Base-by-base conservation (phyloP, 257 asterid species). In the Cinchona pubescens region DNA sequence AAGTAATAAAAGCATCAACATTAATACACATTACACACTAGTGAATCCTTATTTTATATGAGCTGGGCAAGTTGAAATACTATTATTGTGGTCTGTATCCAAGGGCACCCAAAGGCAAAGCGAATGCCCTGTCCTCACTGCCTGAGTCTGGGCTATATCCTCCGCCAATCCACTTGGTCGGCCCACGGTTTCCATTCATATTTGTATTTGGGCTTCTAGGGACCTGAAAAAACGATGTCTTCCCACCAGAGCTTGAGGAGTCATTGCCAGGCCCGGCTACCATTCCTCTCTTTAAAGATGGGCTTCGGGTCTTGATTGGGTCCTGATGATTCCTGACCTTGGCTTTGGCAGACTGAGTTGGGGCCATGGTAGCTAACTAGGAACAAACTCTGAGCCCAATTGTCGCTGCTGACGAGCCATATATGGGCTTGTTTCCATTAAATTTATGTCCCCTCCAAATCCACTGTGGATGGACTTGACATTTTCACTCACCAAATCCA, bases 351-450 rank as follows among this genome's bases (percentile, higher is more conserved):
- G 98, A 92, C 74, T 92, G 85, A 16, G 98, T 94, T 6, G 92
- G 92, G 82, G 92, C 91, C 98, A 94, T 92, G 75, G n/a, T n/a
- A n/a, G n/a, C n/a, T 89, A 94, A 76, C 97, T 90, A 0, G 98
- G 98, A 49, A 77, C 60, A 23, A 69, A 65, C 8, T 79, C 81
- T 63, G 45, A 21, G 67, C 84, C 79, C 76, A 74, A 19, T 0
- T 80, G 74, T 0, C 83, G 79, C 0, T 69, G 79, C 19, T 78
- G 89, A 7, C 85, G 80, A 19, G 82, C 37, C 5, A 72, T 37
- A 43, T 79, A 82, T 37, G 91, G 94, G 88, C 91, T 89, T 19
- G 86, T 73, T 69, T 67, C 53, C 7, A 53, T 12, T 8, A 12
- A 43, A 0, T 71, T 34, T 6, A 30, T 46, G 18, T 21, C 75